A percentile compares a stretch with the other conserved stretches of the same genome.
These are phyloP conservation scores for Leccinum ochraceum DNA, from an alignment of 768 basidiomycete genomes.

Conservation along the genomic window DNA sequence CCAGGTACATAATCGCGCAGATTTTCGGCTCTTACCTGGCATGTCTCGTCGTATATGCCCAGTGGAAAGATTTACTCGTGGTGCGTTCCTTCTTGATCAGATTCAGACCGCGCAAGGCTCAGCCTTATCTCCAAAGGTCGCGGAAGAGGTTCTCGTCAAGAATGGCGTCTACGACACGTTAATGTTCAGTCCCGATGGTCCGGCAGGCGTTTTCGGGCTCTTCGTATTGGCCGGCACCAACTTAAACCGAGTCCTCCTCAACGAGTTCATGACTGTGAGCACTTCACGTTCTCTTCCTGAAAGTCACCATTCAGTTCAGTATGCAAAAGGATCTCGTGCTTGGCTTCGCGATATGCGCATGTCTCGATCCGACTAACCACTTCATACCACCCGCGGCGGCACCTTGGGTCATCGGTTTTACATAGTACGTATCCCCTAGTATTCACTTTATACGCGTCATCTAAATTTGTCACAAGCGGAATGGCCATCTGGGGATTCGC, in stretches of 20 bases:
- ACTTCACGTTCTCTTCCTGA: neutral
- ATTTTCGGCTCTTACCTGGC: constrained; percentile 67
- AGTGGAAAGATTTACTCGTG: constrained; percentile 55
- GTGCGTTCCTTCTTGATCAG: constrained; percentile 48
- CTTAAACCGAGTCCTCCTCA: constrained; percentile 37
- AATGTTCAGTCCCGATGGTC: constrained; percentile 39
- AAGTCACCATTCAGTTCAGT: neutral
- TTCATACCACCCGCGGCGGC: constrained; percentile 52
- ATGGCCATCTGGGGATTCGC: constrained; percentile 63
- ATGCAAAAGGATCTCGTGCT: constrained; percentile 19
- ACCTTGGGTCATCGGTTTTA: constrained; percentile 54
- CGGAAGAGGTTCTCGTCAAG: constrained; percentile 32
- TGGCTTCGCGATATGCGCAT: constrained; percentile 27
- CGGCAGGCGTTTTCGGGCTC: constrained; percentile 41
- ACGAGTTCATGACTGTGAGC: constrained; percentile 41
- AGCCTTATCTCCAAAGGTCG: constrained; percentile 15
- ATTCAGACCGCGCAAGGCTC: constrained; percentile 15
- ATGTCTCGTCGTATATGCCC: constrained; percentile 57
- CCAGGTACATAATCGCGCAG: constrained; percentile 66
- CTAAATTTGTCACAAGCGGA: constrained; percentile 39
- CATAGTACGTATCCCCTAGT: constrained; percentile 49
- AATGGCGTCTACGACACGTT: constrained; percentile 28
- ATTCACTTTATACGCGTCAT: neutral
- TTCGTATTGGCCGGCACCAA: constrained; percentile 35
- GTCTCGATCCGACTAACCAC: constrained; percentile 54